These are phyloP conservation scores for Daldinia loculata DNA, from an alignment of 495 filamentous ascomycete genomes.

Conservation along the genomic window DNA sequence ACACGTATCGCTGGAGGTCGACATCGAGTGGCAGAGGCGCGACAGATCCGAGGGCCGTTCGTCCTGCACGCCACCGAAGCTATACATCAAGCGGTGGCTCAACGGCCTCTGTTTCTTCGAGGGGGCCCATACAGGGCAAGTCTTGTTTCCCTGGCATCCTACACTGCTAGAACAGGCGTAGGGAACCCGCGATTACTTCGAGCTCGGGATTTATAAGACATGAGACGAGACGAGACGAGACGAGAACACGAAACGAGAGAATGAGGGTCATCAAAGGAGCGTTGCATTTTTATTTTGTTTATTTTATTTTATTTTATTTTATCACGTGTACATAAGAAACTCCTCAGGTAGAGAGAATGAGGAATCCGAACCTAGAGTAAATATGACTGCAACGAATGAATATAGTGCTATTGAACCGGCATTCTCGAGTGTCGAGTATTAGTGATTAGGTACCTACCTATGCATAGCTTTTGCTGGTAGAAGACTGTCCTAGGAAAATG, in stretches of 20 bases:
- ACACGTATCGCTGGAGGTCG: constrained; percentile 48
- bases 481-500: not conserved
- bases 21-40: constrained; percentile 29
- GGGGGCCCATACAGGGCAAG: constrained; percentile 2
- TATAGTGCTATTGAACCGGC: not conserved
- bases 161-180: constrained; percentile 30
- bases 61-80: constrained; percentile 18
- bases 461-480: not conserved
- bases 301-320: not conserved
- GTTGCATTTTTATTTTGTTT: constrained; percentile 6
- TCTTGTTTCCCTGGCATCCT: constrained; percentile 47
- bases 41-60: not conserved
- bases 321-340: constrained; percentile 9
- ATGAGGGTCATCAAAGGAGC: constrained; percentile 6
- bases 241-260: constrained; percentile 9
- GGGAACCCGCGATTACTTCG: not conserved
- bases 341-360: not conserved
- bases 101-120: constrained; percentile 45
- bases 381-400: not conserved
- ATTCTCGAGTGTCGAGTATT: not conserved
- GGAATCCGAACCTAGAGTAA: not conserved
- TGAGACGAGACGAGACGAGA: not conserved
- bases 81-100: constrained; percentile 45
- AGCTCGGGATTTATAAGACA: not conserved
- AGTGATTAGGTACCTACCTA: too few relatives aligned